A percentile compares a stretch with the other conserved stretches of the same genome.
phyloP scores from a whole-genome alignment of 768 basidiomycete species.

The Candolleomyces aberdarensis region DNA sequence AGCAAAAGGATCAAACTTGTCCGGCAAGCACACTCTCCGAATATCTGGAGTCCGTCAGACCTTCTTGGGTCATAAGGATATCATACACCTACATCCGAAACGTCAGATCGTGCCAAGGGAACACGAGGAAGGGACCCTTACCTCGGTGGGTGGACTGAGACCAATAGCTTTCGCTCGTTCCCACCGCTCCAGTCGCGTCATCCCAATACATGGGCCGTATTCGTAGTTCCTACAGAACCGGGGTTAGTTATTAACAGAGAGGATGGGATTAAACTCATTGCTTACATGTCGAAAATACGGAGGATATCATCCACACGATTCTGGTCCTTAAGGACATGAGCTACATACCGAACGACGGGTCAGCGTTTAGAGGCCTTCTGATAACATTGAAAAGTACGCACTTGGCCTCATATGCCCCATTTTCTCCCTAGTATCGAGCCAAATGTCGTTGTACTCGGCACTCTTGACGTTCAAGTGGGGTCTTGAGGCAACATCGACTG shows the following conservation, averaged over 20 bases:
- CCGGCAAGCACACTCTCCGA: constrained; percentile 61
- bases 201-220: constrained; percentile 77
- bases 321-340: constrained; percentile 56
- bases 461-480: constrained; percentile 47
- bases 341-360: constrained; percentile 31
- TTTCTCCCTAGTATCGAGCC: constrained; percentile 42
- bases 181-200: constrained; percentile 85
- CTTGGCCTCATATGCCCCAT: constrained; percentile 59
- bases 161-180: constrained; percentile 78
- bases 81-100: constrained; percentile 58
- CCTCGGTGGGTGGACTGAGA: constrained; percentile 77
- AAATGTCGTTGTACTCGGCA: constrained; percentile 49
- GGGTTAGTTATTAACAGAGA: not conserved
- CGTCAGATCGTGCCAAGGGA: not conserved
- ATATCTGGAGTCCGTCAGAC: constrained; percentile 48
- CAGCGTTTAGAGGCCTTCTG: not conserved
- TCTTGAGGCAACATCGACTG: not conserved
- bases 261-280: not conserved
- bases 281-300: constrained; percentile 75
- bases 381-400: constrained; percentile 34
- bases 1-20: constrained; percentile 25
- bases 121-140: constrained; percentile 26
- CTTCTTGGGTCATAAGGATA: constrained; percentile 72
- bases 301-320: constrained; percentile 69
- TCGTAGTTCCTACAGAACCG: constrained; percentile 55